These are phyloP conservation scores for Nicotiana knightiana DNA, from an alignment of 257 asterid species.

Conservation along the genomic window DNA sequence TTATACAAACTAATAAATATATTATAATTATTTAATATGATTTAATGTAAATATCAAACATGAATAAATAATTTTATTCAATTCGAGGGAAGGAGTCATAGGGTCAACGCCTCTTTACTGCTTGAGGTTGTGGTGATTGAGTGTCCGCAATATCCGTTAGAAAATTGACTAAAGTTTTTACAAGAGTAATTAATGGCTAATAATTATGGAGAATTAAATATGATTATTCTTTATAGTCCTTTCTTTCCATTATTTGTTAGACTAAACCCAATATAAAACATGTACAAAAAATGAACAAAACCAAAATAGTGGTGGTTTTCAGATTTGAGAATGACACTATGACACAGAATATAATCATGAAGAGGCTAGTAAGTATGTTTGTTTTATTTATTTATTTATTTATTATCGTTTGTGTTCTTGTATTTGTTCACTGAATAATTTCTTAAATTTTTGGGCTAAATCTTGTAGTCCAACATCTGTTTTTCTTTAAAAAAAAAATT, in stretches of 20 bases:
- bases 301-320: constrained; percentile 6
- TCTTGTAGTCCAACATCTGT: neutral
- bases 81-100: no score
- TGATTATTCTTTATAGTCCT: constrained; percentile 10
- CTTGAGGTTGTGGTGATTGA: constrained; percentile 28
- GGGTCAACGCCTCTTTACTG: neutral
- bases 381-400: neutral
- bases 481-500: no score
- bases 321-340: constrained; percentile 16
- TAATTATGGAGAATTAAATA: constrained; percentile 28
- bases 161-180: constrained; percentile 19
- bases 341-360: constrained; percentile 52
- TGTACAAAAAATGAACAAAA: neutral
- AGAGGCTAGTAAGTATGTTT: constrained; percentile 99
- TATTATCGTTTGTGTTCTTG: constrained; percentile 5
- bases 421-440: neutral
- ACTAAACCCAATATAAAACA: neutral
- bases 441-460: neutral
- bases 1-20: no score
- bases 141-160: constrained; percentile 76
- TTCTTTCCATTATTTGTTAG: neutral
- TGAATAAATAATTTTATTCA: neutral
- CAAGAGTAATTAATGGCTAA: constrained; percentile 40
- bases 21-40: neutral
- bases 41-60: neutral